Evolutionary conservation across 2,329 filamentous ascomycete genomes (phyloP), one percentile per base, ranked within the genome.

Genomic region (Aspergillus pseudoviridinutans): DNA sequence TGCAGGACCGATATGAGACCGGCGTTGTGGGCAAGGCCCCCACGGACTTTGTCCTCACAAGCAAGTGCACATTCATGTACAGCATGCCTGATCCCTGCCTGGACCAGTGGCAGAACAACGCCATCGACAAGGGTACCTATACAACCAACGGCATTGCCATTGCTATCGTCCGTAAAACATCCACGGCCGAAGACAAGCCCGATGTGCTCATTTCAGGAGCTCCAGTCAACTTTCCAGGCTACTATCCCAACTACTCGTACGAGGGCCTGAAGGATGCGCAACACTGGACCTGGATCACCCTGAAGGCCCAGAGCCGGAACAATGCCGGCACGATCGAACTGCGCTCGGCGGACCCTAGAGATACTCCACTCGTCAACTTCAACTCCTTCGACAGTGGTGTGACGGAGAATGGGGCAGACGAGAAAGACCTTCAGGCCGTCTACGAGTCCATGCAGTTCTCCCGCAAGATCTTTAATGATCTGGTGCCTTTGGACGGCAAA

Each of bases 301-400:
- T 90, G 57, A 87, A 87, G 70, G 79, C 82, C 0, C 85, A 86
- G 62, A 80, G 84, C 1, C 81, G 83, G 55, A 88, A 90, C 69
- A 74, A 73, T 1, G 82, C 80, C 14, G 88, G 88, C 17, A 82
- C 80, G 1, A 86, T 91, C 6, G 79, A 74, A 8, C 79, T 91
- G 6, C 77, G 77, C 12, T 86, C 83, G 0, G 73, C 79, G 0
- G 81, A 90, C 65, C 87, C 87, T 1, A 80, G 82, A 0, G 86
- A 89, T 58, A 77, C 78, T 1, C 88, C 88, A 0, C 68, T 80
- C 6, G 87, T 90, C 65, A 78, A 78, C 58, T 88, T 86, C 75
- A 82, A 84, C 70, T 86, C 80, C 66, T 86, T 71, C 44, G 74
- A 66, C 35, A 68, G 72, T 32, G 73, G 76, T 2, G 71, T 73